Conservation (phyloP, 2,329 filamentous ascomycete species). For the Lasiodiplodia hormozganensis region DNA sequence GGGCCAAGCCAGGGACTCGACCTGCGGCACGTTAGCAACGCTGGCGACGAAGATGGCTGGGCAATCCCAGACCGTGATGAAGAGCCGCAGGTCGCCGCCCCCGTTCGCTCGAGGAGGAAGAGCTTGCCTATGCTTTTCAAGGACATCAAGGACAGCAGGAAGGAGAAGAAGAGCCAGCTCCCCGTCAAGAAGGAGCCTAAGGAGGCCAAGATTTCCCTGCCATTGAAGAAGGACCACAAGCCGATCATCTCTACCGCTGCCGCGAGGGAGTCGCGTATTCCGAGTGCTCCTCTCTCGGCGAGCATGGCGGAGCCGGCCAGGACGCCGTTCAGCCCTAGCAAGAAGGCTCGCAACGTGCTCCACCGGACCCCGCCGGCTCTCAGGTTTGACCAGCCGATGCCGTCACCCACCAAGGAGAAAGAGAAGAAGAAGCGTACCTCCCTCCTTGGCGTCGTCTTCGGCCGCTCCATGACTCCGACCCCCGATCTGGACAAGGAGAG, state of each 20-base stretch:
- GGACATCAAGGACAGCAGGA: constrained; percentile 1
- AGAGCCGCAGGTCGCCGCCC: background rate
- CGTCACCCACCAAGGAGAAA: constrained; percentile 8
- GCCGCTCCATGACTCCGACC: background rate
- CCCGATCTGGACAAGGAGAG: constrained; percentile 8
- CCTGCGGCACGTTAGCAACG: background rate
- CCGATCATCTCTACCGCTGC: background rate
- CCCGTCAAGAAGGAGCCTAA: constrained; percentile 12
- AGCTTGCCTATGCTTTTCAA: constrained; percentile 16
- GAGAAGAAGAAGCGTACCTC: constrained; percentile 19
- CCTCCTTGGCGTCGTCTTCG: constrained; percentile 15
- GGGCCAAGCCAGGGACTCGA: background rate
- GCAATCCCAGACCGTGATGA: constrained; percentile 4
- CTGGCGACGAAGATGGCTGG: constrained; percentile 9
- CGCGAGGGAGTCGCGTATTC: background rate
- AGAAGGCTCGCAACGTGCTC: constrained; percentile 18
- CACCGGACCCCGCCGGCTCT: background rate
- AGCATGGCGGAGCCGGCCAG: background rate
- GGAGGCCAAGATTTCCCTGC: background rate
- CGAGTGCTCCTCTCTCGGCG: constrained; percentile 1
- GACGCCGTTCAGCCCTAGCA: background rate
- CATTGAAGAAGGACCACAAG: constrained; percentile 14
- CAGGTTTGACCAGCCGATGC: constrained; percentile 1
- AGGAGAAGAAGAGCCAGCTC: constrained; percentile 8
- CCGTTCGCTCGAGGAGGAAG: constrained; percentile 5